Base-by-base conservation (phyloP, 2,329 filamentous ascomycete species). In the Aspergillus glaucus region DNA sequence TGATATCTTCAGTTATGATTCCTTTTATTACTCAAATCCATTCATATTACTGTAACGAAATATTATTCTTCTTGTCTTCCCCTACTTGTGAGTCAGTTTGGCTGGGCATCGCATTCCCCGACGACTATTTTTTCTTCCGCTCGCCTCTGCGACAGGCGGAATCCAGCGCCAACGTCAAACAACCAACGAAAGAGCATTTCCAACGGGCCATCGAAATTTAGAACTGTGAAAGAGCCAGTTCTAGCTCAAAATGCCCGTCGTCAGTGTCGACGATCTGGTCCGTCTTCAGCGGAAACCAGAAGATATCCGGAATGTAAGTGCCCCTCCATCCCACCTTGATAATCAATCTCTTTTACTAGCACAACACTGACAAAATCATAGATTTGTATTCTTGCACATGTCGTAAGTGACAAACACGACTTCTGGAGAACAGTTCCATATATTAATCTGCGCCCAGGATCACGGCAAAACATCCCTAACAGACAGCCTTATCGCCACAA, bases 381-480 rank as follows among this genome's bases (percentile, higher is more conserved):
- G 87, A 95, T 96, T 57, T 96, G 92, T 69, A 95, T 97, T 61
- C 75, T 97, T 57, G 92, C 92, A 43, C 92, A 97, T 67, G 92
- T 97, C 62, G 81, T 84, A 78, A 68, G 79, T 77, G 42, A 34
- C 37, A 26, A 40, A 17, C 34, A 46, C 37, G 24, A 14, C 15
- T 42, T n/a, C n/a, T 44, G 10, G 42, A 46, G n/a, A 48, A 15
- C 6, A 10, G 30, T 24, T 39, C 9, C 14, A 17, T 6, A 30
- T 47, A 50, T 50, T 50, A 45, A 54, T 48, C 43, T 34, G 47
- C 39, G 46, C 40, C 37, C 63, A 84, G 81, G 93, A 98, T 69
- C 93, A 98, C 79, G 93, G 93, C 63, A 98, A 98, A 72, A 98
- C 93, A 2, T 97, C 93, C 30, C 82, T 98, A 59, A 95, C 91